Percentiles rank a stretch among this genome's conserved stretches.
Evolutionary conservation across 768 basidiomycete genomes (phyloP).

Genomic region (Amanita jacksonii): DNA sequence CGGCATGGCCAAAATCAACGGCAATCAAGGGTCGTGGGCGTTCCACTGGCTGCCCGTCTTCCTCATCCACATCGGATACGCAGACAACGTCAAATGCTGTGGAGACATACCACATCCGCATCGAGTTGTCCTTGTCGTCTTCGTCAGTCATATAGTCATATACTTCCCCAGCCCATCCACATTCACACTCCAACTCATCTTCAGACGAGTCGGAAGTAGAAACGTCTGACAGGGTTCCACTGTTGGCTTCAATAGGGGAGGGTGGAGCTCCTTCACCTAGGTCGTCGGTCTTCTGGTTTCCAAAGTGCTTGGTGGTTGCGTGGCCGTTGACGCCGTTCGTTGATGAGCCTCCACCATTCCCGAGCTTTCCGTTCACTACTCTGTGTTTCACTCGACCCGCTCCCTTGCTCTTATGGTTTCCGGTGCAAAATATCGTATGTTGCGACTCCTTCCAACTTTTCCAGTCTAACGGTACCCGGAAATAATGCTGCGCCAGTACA

Average conservation of each 20-base stretch:
- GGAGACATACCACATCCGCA: conserved; percentile 63
- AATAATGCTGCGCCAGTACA: conserved; percentile 69
- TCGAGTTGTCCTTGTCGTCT: conserved; percentile 16
- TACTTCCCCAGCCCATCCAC: conserved; percentile 7
- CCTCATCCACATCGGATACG: conserved; percentile 40
- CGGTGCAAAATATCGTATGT: background rate
- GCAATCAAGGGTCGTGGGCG: conserved; percentile 65
- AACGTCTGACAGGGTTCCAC: no score
- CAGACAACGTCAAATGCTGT: conserved; percentile 66
- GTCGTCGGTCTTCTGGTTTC: background rate
- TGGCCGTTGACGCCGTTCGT: background rate
- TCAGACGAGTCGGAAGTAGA: background rate
- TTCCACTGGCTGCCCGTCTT: conserved; percentile 27
- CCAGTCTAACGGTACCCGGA: conserved; percentile 49
- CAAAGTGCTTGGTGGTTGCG: background rate
- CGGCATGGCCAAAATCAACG: conserved; percentile 82
- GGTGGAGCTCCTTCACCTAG: conserved; percentile 2
- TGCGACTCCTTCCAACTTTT: conserved; percentile 19
- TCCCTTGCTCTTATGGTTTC: conserved; percentile 1
- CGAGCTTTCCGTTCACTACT: background rate
- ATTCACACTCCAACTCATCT: conserved; percentile 3
- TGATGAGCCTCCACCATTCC: background rate
- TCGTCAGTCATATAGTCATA: conserved; percentile 7
- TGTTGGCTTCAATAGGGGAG: background rate
- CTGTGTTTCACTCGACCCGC: background rate